Percentiles rank a stretch among this genome's conserved stretches.
Conservation (phyloP, 179 eudicot genomes). For the Spinacia oleracea region DNA sequence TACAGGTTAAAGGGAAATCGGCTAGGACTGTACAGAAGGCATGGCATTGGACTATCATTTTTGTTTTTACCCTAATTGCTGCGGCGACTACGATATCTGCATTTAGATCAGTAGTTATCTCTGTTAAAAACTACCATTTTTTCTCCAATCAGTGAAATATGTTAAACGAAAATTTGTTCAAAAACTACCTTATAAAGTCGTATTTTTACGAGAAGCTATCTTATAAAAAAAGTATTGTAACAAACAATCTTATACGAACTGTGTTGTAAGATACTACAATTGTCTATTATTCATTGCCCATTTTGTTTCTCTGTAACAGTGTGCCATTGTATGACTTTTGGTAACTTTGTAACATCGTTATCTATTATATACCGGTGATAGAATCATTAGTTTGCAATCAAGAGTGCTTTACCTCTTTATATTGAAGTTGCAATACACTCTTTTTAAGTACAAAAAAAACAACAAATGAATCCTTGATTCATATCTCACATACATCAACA, state of each 20-base stretch:
- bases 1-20: conserved; percentile 50
- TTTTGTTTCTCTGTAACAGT: not conserved
- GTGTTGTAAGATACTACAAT: too few relatives aligned
- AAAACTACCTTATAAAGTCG: too few relatives aligned
- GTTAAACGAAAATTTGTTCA: too few relatives aligned
- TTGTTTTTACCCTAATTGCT: conserved; percentile 38
- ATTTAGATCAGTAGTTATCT: conserved; percentile 36
- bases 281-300: too few relatives aligned
- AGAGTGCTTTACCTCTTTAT: too few relatives aligned
- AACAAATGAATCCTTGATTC: too few relatives aligned
- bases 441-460: not conserved
- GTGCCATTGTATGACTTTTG: not conserved
- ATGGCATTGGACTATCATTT: conserved; percentile 54
- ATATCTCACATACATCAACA: not conserved
- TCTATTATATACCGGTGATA: too few relatives aligned
- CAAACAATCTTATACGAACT: too few relatives aligned
- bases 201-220: too few relatives aligned
- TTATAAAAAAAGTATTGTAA: too few relatives aligned
- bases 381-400: too few relatives aligned
- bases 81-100: conserved; percentile 49
- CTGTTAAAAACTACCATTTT: conserved; percentile 37
- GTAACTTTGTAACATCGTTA: not conserved
- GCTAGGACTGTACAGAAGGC: conserved; percentile 36
- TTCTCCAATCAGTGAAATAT: conserved; percentile 38
- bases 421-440: not conserved